Conservation (phyloP, 345 rosid genomes). For the Syzygium grande region DNA sequence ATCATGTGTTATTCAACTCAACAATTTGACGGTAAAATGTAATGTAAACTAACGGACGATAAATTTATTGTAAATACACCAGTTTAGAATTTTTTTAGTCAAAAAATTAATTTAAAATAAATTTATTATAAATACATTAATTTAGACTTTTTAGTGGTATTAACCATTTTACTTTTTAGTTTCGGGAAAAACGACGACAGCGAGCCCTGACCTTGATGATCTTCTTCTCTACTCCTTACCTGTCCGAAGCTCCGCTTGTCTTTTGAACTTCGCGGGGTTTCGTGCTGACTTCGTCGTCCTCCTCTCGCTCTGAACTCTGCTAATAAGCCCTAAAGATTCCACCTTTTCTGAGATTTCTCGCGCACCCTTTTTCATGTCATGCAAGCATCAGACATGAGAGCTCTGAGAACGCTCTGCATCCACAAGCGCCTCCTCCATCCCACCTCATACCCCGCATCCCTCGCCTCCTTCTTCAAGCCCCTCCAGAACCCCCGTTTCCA, state of each 20-base stretch:
- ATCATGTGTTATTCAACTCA: too few relatives aligned
- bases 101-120: too few relatives aligned
- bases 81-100: too few relatives aligned
- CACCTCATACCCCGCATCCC: not conserved
- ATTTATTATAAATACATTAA: too few relatives aligned
- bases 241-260: not conserved
- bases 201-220: too few relatives aligned
- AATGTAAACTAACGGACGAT: too few relatives aligned
- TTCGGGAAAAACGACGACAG: too few relatives aligned
- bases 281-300: not conserved
- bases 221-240: not conserved
- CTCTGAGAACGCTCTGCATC: slow-evolving; percentile 1
- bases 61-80: too few relatives aligned
- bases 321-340: not conserved
- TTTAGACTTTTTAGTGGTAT: too few relatives aligned
- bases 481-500: not conserved
- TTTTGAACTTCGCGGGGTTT: slow-evolving; percentile 9
- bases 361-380: not conserved
- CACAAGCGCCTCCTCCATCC: not conserved
- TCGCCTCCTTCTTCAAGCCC: not conserved
- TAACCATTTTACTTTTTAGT: too few relatives aligned
- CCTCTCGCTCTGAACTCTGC: not conserved
- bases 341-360: not conserved
- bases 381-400: slow-evolving; percentile 5
- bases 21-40: too few relatives aligned